Evolutionary conservation across 2,329 filamentous ascomycete species (phyloP), one percentile per base, ranked within the genome.

Genomic region (Penicillium sp.): DNA sequence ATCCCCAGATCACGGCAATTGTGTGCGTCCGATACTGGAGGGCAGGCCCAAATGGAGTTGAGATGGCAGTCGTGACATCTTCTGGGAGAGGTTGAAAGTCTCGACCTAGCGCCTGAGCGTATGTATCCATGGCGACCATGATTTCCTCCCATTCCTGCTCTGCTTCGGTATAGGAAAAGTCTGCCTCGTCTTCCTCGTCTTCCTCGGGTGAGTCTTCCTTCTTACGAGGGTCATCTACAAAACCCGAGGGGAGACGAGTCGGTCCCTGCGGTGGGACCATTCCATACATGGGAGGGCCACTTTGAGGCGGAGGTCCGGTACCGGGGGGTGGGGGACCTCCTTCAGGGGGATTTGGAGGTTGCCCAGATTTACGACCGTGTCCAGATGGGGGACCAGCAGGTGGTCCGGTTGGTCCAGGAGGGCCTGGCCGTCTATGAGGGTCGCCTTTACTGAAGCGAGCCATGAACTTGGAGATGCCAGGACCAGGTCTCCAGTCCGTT

Each of bases 1-100:
- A 87, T 66, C 89, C 85, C 90, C 91, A 96, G 21, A 96, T 80
- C 31, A 89, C 87, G 2, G 89, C 89, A 57, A 97, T 88, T n/a
- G 87, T 86, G 69, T 90, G 93, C 2, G 89, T 93, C 28, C 89
- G 84, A 67, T 95, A 96, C 58, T 90, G 85, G 6, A 91, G 75
- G 0, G 89, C 87, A 2, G 84, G 82, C 0, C 94, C 93, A 65
- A 96, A 99, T 0, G 93, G 90, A 1, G 90, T 86, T 15, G 76
- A 65, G 56, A 82, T 70, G 44, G 85, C 79, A 47, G 84, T 72
- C 52, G 80, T 78, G 49, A 85, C 83, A 56, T 94, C 90, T 2
- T 85, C 75, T 2, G 83, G 81, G 18, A 97, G 74, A 1, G 90
- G 86, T 56, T 88, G 82, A 70, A 95, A 97, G 41, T 89, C 85